Evolutionary conservation across 768 basidiomycete genomes (phyloP), one percentile per base, ranked within the genome.

Genomic region (Trametes cingulata): DNA sequence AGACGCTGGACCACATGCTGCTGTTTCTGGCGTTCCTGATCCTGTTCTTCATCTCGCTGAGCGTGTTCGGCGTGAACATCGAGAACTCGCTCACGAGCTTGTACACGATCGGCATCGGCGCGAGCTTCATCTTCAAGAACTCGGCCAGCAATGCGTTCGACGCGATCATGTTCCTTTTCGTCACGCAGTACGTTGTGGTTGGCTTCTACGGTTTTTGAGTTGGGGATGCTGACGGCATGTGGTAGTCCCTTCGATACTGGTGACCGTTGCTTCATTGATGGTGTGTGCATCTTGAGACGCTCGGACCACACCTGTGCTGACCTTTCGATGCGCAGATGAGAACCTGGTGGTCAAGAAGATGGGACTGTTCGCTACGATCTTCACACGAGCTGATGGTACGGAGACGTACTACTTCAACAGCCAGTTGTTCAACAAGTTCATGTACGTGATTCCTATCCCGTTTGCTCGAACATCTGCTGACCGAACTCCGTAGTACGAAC

Each of bases 351-450:
- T 92, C 29, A 92, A 90, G 73, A 88, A 85, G 74, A 88, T 91
- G 78, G 88, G 87, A 1, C 73, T 93, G 33, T 91, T 92, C 67
- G 88, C 89, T 78, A 92, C 91, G 3, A 80, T 86, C 17, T 93
- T 93, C 66, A 72, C 82, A 35, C 85, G 90, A 33, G 68, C 78
- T 15, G 90, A 92, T 67, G 90, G 90, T 19, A 88, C 88, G 1
- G 86, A 91, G 68, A 86, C 87, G 3, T 91, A 91, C 67, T 91
- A 90, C 69, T 91, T 85, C 75, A 91, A 91, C 75, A 88, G 87
- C 63, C 86, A 86, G 63, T 78, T 91, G 13, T 88, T 88, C 71
- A 80, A 71, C 47, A 88, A 87, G 67, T 90, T 91, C 73, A 88
- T 92, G 86, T 86, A 68, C 40, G 83, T 74, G 25, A 8, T 37